Conservation (phyloP, 306 rosid species). For the Cicer chorassanicum region DNA sequence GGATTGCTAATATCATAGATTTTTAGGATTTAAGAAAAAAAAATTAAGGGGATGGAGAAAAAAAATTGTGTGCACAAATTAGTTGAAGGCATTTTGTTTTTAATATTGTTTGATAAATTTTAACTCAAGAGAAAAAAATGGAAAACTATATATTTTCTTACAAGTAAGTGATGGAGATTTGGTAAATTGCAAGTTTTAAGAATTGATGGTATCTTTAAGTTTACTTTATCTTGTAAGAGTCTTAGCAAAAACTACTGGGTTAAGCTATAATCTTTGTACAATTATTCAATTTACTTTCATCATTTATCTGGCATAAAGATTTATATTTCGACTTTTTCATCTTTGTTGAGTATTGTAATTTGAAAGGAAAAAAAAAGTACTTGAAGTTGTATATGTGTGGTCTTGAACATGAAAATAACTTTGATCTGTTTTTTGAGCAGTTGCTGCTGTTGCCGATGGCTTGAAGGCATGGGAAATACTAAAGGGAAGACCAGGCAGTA, state of each 20-base stretch:
- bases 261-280: slow-evolving; percentile 15
- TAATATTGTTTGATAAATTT: slow-evolving; percentile 6
- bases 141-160: slow-evolving; percentile 7
- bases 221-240: slow-evolving; percentile 21
- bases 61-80: neutral
- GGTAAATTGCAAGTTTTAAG: slow-evolving; percentile 38
- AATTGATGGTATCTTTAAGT: slow-evolving; percentile 37
- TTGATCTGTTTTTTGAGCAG: slow-evolving; percentile 59
- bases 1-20: neutral
- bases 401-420: slow-evolving; percentile 29
- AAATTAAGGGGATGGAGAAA: neutral
- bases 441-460: slow-evolving; percentile 94
- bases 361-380: neutral
- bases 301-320: neutral
- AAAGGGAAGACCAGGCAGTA: slow-evolving; percentile 67
- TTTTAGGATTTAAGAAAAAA: slow-evolving; percentile 18
- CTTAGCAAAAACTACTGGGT: slow-evolving; percentile 29
- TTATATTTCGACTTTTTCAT: neutral
- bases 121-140: neutral
- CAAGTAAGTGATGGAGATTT: slow-evolving; percentile 40
- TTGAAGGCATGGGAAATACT: slow-evolving; percentile 95
- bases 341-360: slow-evolving; percentile 34
- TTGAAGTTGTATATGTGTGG: neutral
- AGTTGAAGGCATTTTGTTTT: slow-evolving; percentile 5
- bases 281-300: slow-evolving; percentile 5